Percentiles rank a stretch among this genome's conserved stretches.
These are phyloP conservation scores for Marchantia polymorpha DNA, from an alignment of 225 moss, liverwort and hornwort species.

Conservation along the genomic window DNA sequence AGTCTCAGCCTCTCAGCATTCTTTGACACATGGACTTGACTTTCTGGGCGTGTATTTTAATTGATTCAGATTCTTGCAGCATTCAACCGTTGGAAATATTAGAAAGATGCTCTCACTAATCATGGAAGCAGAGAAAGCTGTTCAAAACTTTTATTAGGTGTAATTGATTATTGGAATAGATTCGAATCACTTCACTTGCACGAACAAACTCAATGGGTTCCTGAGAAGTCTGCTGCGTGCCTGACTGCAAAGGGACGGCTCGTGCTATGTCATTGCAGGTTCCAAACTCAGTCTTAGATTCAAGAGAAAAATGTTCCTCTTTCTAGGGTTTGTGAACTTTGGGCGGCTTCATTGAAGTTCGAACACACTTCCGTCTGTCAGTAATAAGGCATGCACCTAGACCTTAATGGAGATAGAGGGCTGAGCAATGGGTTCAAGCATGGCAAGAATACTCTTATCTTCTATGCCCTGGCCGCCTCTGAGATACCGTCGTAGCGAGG, in stretches of 20 bases:
- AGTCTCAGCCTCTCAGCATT: neutral
- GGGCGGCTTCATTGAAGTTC: neutral
- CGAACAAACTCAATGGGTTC: neutral
- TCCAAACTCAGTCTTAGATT: neutral
- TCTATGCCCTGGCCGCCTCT: neutral
- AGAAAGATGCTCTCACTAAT: neutral
- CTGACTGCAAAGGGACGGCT: neutral
- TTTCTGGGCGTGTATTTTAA: neutral
- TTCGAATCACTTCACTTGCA: neutral
- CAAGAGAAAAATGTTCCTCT: neutral
- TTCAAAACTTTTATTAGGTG: neutral
- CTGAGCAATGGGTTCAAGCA: neutral
- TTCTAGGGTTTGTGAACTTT: neutral
- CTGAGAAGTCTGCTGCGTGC: neutral
- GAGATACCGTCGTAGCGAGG: no score
- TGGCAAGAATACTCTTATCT: neutral
- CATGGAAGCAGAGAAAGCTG: neutral
- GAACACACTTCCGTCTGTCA: neutral
- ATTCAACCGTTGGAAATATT: neutral
- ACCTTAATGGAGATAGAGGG: neutral
- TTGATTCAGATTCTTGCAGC: neutral
- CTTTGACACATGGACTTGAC: neutral
- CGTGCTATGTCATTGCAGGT: neutral
- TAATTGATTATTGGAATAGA: neutral
- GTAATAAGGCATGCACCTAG: neutral